These are phyloP conservation scores for Ganoderma meredithae DNA, from an alignment of 1,284 basidiomycete genomes.

Conservation along the genomic window DNA sequence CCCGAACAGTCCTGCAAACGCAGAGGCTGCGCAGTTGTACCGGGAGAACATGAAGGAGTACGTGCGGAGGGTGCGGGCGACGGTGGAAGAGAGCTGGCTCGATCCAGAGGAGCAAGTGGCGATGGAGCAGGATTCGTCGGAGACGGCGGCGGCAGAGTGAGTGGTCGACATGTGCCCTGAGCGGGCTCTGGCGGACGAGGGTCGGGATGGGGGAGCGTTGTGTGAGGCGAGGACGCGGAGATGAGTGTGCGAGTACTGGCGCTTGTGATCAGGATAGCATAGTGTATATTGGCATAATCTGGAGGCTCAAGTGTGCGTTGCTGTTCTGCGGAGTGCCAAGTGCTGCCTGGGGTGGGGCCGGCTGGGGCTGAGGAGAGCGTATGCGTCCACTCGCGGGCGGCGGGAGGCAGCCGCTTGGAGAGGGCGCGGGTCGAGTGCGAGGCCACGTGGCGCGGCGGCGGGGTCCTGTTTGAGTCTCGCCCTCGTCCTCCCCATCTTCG, in stretches of 20 bases:
- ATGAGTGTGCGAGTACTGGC: slow-evolving; percentile 1
- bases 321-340: neutral
- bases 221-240: neutral
- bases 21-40: slow-evolving; percentile 95
- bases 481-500: neutral
- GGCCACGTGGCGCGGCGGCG: neutral
- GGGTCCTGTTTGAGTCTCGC: neutral
- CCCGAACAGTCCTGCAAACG: slow-evolving; percentile 97
- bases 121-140: slow-evolving; percentile 46
- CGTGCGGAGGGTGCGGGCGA: slow-evolving; percentile 89
- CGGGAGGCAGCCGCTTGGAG: neutral
- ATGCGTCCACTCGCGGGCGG: neutral
- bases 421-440: neutral
- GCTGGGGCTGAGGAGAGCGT: neutral
- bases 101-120: slow-evolving; percentile 78
- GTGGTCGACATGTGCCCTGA: neutral
- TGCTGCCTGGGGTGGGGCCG: neutral
- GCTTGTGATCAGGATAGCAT: slow-evolving; percentile 2
- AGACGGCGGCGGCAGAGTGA: neutral
- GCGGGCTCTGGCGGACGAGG: neutral
- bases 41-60: slow-evolving; percentile 99
- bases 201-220: neutral
- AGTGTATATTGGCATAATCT: slow-evolving; percentile 14
- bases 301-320: neutral
- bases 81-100: slow-evolving; percentile 91